Base-by-base conservation (phyloP, 371 early-diverging fungal genomes). In the Entomophthora muscae region DNA sequence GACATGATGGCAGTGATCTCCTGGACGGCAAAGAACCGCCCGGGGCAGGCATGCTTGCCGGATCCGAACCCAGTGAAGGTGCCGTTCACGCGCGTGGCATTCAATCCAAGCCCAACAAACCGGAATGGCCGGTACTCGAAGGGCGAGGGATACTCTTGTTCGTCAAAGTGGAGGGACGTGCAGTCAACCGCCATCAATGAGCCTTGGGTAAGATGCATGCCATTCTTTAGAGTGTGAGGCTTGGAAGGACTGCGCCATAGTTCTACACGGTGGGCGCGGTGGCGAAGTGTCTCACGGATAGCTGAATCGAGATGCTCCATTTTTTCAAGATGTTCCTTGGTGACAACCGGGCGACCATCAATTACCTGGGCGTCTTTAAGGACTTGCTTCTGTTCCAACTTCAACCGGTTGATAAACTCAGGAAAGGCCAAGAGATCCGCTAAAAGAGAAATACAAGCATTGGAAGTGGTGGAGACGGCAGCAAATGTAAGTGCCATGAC, bases 31-130 rank as follows among this genome's bases (percentile, higher is more conserved):
- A 78, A 71, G 62, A 66, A 77, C 13, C 78, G 67, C 31, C 79
- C 79, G 29, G 79, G 79, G 56, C 79, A 78, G 30, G 73, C 72
- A 66, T 75, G 74, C 23, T 69, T 64, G 52, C 82, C 82, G 64
- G 78, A 68, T 23, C 82, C 82, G 66, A 80, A 82, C 0, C 64
- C 0, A 1, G 77, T 29, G 63, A 67, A 76, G 33, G 77, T 75
- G 0, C 55, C 52, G 5, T 70, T 68, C 23, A 73, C 65, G 53
- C 75, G 75, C n/a, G 72, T 73, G 0, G 75, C 68, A 1, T 64
- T 52, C 30, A 69, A 71, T 3, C 68, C 63, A 1, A 55, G 29
- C 0, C 63, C 68, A 3, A 77, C 71, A 32, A 66, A 73, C 30
- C 75, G 71, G 57, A 69, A 77, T 2, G 74, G 72, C 2, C 67